Base-by-base conservation (phyloP, 306 rosid genomes). In the Fagus crenata region DNA sequence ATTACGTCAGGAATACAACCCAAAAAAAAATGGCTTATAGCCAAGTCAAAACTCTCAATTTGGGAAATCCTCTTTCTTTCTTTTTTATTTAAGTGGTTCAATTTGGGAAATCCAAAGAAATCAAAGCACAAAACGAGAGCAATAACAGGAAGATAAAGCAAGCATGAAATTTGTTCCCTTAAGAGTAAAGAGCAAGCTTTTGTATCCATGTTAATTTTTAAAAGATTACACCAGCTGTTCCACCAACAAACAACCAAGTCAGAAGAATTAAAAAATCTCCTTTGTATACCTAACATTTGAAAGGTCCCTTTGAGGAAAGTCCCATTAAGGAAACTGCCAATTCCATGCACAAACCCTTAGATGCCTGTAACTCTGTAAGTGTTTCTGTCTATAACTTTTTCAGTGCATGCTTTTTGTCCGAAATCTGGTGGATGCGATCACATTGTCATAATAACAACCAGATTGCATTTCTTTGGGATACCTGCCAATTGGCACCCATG, bases 401-500 rank as follows among this genome's bases (percentile, higher is more conserved):
- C 71, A 67, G 49, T 39, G 49, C 32, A 67, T 39, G 71, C 15
- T 39, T 36, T 64, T 4, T 67, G 32, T 67, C 49, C 68, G 32
- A 61, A 61, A 61, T 12, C 68, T 9, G 43, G 28, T 35, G 43
- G 69, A 63, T 63, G 40, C 69, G 28, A 63, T 63, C 69, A 63
- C 28, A 35, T 35, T 35, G 28, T 35, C 13, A 35, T 6, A 28
- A 71, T 32, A 28, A 71, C 3, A 32, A 32, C 61, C 40, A 11
- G 60, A 35, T 71, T 31, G 22, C 58, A 49, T n/a, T 72, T 51
- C 63, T 14, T 72, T 53, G 76, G 75, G 33, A 72, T 53, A 54
- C 36, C 65, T 53, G 65, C 51, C 76, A 72, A 51, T 49, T 72
- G 76, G 76, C 35, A 53, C 65, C 76, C 46, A 53, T 53, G 42